phyloP scores from a whole-genome alignment of 805 yeast species.

The Vanderwaltozyma yarrowii region DNA sequence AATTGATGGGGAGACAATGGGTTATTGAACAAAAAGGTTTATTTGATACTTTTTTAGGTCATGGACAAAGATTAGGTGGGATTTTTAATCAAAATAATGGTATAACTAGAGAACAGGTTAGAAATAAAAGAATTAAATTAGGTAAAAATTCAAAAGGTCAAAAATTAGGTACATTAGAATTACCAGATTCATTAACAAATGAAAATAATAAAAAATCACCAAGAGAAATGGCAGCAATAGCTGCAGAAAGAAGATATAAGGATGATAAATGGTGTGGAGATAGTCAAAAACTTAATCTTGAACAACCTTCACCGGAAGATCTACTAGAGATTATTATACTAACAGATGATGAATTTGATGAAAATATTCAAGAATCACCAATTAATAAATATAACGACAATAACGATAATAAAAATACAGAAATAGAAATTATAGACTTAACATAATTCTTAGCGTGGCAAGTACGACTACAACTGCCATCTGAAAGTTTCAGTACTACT shows the following conservation, averaged over 20 bases:
- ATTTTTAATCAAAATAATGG: too few species aligned
- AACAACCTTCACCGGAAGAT: constrained; percentile 6
- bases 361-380: background rate
- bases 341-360: constrained; percentile 12
- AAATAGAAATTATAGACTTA: constrained; percentile 13
- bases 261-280: constrained; percentile 19
- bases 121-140: background rate
- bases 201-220: constrained; percentile 7
- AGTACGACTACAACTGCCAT: too few species aligned
- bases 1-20: constrained; percentile 42
- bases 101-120: background rate
- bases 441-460: constrained; percentile 6
- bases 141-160: background rate
- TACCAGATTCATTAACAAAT: background rate
- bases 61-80: constrained; percentile 11
- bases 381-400: too few species aligned
- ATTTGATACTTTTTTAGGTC: constrained; percentile 24
- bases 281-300: background rate
- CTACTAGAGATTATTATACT: constrained; percentile 10
- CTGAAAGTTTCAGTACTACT: too few species aligned
- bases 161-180: background rate
- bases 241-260: constrained; percentile 22
- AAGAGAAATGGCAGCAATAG: constrained; percentile 26
- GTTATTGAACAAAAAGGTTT: constrained; percentile 22
- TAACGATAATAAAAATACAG: too few species aligned